Evolutionary conservation across 2,329 filamentous ascomycete genomes (phyloP).

Genomic region (Penicillium italicum): DNA sequence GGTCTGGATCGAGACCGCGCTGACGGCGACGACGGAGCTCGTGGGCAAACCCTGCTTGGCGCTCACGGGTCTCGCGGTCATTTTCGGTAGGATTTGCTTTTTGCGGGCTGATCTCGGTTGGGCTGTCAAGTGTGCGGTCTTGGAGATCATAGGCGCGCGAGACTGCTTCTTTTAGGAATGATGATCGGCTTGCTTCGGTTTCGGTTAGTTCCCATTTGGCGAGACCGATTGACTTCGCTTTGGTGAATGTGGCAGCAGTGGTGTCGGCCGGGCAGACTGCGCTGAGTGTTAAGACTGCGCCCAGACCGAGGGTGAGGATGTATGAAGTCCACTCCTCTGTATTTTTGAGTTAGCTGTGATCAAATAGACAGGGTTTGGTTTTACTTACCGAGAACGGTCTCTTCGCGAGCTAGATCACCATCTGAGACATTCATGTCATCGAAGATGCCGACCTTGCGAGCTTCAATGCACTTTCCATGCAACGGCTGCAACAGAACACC

Average conservation of each 20-base stretch:
- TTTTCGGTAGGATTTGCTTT: conserved; percentile 12
- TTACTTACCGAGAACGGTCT: conserved; percentile 50
- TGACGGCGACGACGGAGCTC: conserved; percentile 32
- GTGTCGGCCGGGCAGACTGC: conserved; percentile 40
- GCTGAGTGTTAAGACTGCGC: conserved; percentile 52
- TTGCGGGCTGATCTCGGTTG: conserved; percentile 4
- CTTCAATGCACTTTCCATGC: conserved; percentile 53
- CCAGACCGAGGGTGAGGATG: conserved; percentile 57
- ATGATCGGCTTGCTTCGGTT: conserved; percentile 47
- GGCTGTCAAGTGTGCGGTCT: conserved; percentile 10
- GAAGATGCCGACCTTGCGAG: conserved; percentile 55
- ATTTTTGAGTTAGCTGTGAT: conserved; percentile 14
- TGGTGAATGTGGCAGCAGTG: conserved; percentile 47
- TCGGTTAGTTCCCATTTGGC: conserved; percentile 53
- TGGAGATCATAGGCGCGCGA: conserved; percentile 56
- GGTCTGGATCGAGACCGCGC: conserved; percentile 8
- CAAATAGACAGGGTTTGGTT: neutral
- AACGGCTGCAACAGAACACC: conserved; percentile 55
- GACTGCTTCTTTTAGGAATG: conserved; percentile 60
- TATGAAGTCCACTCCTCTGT: conserved; percentile 61
- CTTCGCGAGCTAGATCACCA: conserved; percentile 43
- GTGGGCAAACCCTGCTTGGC: conserved; percentile 33
- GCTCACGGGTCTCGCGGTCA: conserved; percentile 22
- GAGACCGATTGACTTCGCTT: conserved; percentile 54
- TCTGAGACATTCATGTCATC: conserved; percentile 51